Evolutionary conservation across 2,329 filamentous ascomycete genomes (phyloP).

Genomic region (Rasamsonia emersonii): DNA sequence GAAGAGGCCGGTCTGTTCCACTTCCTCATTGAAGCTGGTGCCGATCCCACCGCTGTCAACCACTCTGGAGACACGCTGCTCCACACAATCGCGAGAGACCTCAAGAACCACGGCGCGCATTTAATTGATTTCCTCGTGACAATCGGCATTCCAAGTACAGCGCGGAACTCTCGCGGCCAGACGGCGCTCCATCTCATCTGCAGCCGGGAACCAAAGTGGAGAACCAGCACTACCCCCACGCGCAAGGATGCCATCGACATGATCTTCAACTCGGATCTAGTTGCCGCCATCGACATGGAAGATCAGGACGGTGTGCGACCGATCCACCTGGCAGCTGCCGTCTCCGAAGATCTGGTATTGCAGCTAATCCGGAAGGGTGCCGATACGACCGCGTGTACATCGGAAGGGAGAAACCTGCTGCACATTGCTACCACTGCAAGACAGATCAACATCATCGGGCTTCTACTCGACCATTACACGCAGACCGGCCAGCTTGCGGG

Average conservation of each 20-base stretch:
- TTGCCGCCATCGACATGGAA: constrained; percentile 6
- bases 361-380: constrained; percentile 13
- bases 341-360: constrained; percentile 10
- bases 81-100: constrained; percentile 10
- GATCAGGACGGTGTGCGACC: constrained; percentile 13
- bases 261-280: constrained; percentile 8
- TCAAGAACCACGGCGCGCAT: too few species aligned
- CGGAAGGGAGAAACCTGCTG: constrained; percentile 13
- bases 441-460: constrained; percentile 12
- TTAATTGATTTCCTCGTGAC: too few species aligned
- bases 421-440: constrained; percentile 14
- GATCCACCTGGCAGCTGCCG: constrained; percentile 13
- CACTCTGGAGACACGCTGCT: constrained; percentile 11
- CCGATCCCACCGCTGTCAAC: constrained; percentile 9
- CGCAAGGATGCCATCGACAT: constrained; percentile 9
- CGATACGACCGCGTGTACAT: constrained; percentile 8
- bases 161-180: constrained; percentile 10
- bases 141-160: constrained; percentile 5
- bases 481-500: constrained; percentile 1
- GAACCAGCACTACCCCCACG: constrained; percentile 4
- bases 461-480: constrained; percentile 12
- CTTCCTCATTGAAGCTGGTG: constrained; percentile 10
- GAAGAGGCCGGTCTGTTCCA: constrained; percentile 4
- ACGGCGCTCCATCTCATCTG: constrained; percentile 12
- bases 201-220: constrained; percentile 4